Evolutionary conservation across 2,329 filamentous ascomycete species (phyloP).

Genomic region (Nothomitra cinnamomea): DNA sequence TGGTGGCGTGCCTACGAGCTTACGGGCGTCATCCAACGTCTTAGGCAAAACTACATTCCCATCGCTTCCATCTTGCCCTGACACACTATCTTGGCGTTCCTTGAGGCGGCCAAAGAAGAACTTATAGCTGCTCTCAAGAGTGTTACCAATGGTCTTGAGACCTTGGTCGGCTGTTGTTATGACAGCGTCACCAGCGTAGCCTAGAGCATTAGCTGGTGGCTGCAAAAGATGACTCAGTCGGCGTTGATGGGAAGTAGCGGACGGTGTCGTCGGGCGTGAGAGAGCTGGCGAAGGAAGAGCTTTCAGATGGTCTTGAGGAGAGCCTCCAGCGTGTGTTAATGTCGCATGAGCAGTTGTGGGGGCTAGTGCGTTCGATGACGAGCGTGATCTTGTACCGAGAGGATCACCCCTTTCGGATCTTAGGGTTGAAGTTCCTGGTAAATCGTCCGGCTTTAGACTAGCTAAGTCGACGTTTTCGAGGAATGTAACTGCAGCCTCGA

Average conservation of each 20-base stretch:
- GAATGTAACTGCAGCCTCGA: slow-evolving; percentile 89
- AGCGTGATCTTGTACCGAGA: too few relatives aligned
- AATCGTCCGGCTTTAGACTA: slow-evolving; percentile 67
- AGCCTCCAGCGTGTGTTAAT: not conserved
- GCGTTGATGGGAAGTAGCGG: slow-evolving; percentile 42
- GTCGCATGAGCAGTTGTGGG: not conserved
- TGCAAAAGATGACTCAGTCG: slow-evolving; percentile 76
- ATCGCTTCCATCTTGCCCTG: slow-evolving; percentile 22
- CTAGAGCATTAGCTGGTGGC: slow-evolving; percentile 63
- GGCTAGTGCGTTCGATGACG: not conserved
- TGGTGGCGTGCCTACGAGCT: slow-evolving; percentile 61
- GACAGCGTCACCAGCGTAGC: slow-evolving; percentile 68
- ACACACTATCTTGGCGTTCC: slow-evolving; percentile 40
- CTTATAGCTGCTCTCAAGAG: slow-evolving; percentile 81
- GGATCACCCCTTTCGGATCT: not conserved
- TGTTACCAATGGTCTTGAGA: slow-evolving; percentile 80
- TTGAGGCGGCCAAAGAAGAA: slow-evolving; percentile 80
- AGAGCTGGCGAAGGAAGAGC: not conserved
- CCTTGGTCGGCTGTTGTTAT: slow-evolving; percentile 81
- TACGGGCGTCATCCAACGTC: slow-evolving; percentile 82
- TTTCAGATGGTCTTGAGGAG: not conserved
- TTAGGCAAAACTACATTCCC: slow-evolving; percentile 51
- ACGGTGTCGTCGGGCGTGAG: slow-evolving; percentile 7
- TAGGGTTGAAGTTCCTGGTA: slow-evolving; percentile 42
- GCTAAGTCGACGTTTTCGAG: slow-evolving; percentile 89